Conservation (phyloP, 805 yeast species). For the Cephaloascus fragrans region DNA sequence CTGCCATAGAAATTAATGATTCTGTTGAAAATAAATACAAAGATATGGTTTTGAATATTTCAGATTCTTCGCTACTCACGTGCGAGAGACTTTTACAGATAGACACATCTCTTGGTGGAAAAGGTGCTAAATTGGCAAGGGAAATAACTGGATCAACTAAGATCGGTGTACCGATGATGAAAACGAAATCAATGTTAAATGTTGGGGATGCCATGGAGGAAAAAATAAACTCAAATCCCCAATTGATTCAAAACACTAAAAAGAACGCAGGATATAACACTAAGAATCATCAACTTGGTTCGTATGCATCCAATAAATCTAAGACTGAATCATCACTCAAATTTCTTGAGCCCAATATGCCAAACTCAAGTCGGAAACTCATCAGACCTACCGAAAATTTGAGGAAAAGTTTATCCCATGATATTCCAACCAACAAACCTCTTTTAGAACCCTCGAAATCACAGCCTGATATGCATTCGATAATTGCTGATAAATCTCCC, state of each 20-base stretch:
- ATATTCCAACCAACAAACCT: constrained; percentile 15
- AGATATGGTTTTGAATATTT: constrained; percentile 12
- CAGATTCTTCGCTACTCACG: constrained; percentile 22
- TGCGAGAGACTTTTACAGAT: constrained; percentile 24
- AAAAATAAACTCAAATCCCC: constrained; percentile 4
- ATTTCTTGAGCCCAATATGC: constrained; percentile 17
- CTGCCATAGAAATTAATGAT: background rate
- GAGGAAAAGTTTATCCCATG: constrained; percentile 29
- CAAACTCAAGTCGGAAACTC: constrained; percentile 5
- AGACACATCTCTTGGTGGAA: constrained; percentile 27
- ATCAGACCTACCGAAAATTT: constrained; percentile 5
- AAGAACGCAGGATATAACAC: background rate
- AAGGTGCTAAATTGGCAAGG: constrained; percentile 30
- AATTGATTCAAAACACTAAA: constrained; percentile 2
- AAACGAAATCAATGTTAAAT: constrained; percentile 28
- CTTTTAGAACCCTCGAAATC: constrained; percentile 24
- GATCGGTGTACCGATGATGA: constrained; percentile 27
- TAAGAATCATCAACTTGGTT: background rate
- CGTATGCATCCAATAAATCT: constrained; percentile 5
- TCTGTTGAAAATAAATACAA: background rate
- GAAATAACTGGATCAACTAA: constrained; percentile 30
- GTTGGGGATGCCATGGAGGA: constrained; percentile 15
- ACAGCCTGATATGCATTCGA: constrained; percentile 21
- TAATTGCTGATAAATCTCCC: background rate
- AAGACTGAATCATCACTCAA: constrained; percentile 19